Conservation (phyloP, 2,329 filamentous ascomycete genomes). For the Pseudofabraea citricarpa region DNA sequence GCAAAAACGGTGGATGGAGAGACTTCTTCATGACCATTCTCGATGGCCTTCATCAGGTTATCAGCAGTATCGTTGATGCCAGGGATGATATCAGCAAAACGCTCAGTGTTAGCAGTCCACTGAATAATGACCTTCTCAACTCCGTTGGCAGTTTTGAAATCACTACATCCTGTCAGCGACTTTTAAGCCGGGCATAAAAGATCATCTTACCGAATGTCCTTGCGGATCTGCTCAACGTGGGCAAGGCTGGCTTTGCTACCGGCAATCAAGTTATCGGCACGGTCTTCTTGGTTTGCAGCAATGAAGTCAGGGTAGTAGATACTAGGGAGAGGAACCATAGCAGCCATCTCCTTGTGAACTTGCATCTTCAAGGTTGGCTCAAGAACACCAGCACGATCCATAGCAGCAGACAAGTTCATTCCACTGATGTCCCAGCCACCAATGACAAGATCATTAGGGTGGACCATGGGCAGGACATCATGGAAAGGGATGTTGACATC, state of each 20-base stretch:
- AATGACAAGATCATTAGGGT: slow-evolving; percentile 91
- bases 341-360: slow-evolving; percentile 88
- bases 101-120: slow-evolving; percentile 99
- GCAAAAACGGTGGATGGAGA: slow-evolving; percentile 94
- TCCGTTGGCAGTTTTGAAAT: slow-evolving; percentile 81
- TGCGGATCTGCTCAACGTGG: slow-evolving; percentile 88
- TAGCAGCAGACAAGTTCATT: slow-evolving; percentile 82
- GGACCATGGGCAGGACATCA: slow-evolving; percentile 90
- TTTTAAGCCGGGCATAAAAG: slow-evolving; percentile 7
- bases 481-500: slow-evolving; percentile 98
- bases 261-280: slow-evolving; percentile 84
- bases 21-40: slow-evolving; percentile 83
- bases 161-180: slow-evolving; percentile 38
- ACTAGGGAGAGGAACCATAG: slow-evolving; percentile 83
- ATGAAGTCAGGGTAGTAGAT: slow-evolving; percentile 99
- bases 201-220: slow-evolving; percentile 71
- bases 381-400: slow-evolving; percentile 93
- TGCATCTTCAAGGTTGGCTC: slow-evolving; percentile 89
- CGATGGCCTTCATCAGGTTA: slow-evolving; percentile 84
- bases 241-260: slow-evolving; percentile 79
- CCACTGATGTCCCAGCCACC: slow-evolving; percentile 97
- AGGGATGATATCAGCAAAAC: slow-evolving; percentile 80
- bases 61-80: slow-evolving; percentile 97
- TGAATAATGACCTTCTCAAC: slow-evolving; percentile 96
- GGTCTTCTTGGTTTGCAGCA: slow-evolving; percentile 94